A percentile compares a stretch with the other conserved stretches of the same genome.
These are phyloP conservation scores for Fusarium fracticaudum DNA, from an alignment of 2,329 filamentous ascomycete genomes.

Conservation along the genomic window DNA sequence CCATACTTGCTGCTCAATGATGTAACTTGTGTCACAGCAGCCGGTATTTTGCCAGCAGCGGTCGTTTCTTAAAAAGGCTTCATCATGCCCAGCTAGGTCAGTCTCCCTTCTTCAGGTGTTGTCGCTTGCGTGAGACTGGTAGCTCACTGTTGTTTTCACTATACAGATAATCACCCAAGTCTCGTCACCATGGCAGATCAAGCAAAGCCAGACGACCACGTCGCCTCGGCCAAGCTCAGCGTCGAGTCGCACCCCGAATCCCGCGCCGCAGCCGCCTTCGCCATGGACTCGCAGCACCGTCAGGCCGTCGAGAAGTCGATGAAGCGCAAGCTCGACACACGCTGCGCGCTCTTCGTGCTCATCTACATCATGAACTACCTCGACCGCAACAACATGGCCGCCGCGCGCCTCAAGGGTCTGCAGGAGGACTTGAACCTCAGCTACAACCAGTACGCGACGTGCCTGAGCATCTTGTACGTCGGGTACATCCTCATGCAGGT, in stretches of 20 bases:
- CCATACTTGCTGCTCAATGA: constrained; percentile 7
- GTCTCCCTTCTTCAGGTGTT: background rate
- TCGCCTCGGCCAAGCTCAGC: constrained; percentile 29
- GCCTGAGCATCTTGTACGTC: constrained; percentile 71
- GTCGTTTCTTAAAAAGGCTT: constrained; percentile 6
- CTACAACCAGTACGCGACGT: constrained; percentile 70
- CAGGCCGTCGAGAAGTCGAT: constrained; percentile 69
- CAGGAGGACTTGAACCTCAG: constrained; percentile 67
- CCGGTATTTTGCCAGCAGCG: background rate
- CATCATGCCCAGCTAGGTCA: background rate
- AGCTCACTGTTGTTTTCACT: background rate
- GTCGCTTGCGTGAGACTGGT: constrained; percentile 1
- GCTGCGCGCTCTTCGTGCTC: constrained; percentile 74
- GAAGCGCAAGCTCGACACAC: constrained; percentile 75
- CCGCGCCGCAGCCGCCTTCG: constrained; percentile 3
- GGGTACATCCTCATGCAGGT: constrained; percentile 74
- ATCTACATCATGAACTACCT: constrained; percentile 82
- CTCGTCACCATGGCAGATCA: background rate
- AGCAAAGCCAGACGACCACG: constrained; percentile 27
- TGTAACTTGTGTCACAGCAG: constrained; percentile 7
- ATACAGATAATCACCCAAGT: too few species aligned
- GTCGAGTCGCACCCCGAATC: constrained; percentile 27
- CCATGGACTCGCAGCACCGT: constrained; percentile 59
- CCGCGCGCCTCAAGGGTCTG: constrained; percentile 71
- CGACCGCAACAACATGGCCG: constrained; percentile 74